A percentile compares a stretch with the other conserved stretches of the same genome.
Conservation (phyloP, 108 stramenopile species). For the Bacterosira constricta region DNA sequence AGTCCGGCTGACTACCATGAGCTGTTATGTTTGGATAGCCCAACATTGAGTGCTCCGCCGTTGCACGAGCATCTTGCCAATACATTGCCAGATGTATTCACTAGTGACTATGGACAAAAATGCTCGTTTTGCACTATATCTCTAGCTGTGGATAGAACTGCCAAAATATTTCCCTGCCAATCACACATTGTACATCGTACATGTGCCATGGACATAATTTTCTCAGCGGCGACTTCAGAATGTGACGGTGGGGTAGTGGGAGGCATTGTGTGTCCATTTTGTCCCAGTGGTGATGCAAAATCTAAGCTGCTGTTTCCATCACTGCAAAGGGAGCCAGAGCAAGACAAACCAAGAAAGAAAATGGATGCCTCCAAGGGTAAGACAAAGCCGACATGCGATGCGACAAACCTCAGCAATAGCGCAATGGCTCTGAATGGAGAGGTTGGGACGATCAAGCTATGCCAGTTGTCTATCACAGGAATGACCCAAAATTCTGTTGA, state of each 20-base stretch:
- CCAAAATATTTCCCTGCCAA: neutral
- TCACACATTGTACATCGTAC: slow-evolving; percentile 4
- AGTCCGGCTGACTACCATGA: neutral
- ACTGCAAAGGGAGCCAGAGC: slow-evolving; percentile 1
- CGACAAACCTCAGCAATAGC: too few relatives aligned
- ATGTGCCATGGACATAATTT: slow-evolving; percentile 14
- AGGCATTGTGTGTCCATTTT: slow-evolving; percentile 15
- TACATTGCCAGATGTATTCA: slow-evolving; percentile 5
- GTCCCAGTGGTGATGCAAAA: neutral
- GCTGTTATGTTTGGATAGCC: slow-evolving; percentile 3
- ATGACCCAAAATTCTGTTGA: too few relatives aligned
- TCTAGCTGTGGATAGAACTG: slow-evolving; percentile 10
- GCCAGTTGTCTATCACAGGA: too few relatives aligned
- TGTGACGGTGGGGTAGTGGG: slow-evolving; percentile 3
- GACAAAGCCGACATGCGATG: too few relatives aligned
- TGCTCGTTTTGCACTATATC: slow-evolving; percentile 10
- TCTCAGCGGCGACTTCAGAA: slow-evolving; percentile 3
- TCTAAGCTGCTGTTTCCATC: neutral
- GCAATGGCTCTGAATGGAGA: too few relatives aligned
- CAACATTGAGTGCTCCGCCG: neutral
- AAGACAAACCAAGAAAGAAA: neutral
- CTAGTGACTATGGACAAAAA: neutral
- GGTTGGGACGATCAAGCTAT: too few relatives aligned
- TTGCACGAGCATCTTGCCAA: slow-evolving; percentile 11
- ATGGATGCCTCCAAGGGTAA: too few relatives aligned